Base-by-base conservation (phyloP, 2,329 filamentous ascomycete genomes). In the Thermothelomyces thermophilus region DNA sequence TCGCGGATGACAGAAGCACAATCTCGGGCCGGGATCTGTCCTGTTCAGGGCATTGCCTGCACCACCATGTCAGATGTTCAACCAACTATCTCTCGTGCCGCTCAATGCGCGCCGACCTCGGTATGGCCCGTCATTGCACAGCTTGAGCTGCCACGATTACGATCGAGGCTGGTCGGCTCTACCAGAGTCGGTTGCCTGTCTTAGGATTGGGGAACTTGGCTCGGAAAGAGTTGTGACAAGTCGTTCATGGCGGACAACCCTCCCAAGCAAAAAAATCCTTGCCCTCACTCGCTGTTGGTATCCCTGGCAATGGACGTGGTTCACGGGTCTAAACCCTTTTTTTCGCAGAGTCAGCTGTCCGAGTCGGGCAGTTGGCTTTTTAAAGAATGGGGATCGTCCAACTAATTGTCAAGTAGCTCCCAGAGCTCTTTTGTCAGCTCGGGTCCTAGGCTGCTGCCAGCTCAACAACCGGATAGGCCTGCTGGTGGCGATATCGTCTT, bases 41-140 rank as follows among this genome's bases (percentile, higher is more conserved):
- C 17, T 8, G 11, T 14, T 36, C 19, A 11, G 3, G n/a, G 34
- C 39, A 8, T 33, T n/a, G n/a, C n/a, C n/a, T n/a, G n/a, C 14
- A 4, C 16, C 11, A n/a, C 17, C 5, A 16, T 14, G 13, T 10
- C n/a, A 14, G 16, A 13, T 44, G 19, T 36, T n/a, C 13, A 35
- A n/a, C 14, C 13, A n/a, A 5, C 5, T n/a, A n/a, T 31, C 24
- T 19, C 14, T 41, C 36, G 31, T 46, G 31, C 34, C 41, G 26
- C 37, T 35, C 31, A 34, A 37, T 36, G 40, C 47, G 30, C 30
- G 34, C 44, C 35, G 17, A 35, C 33, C 7, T 35, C 44, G 48
- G 51, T 34, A 50, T 37, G 39, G 28, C 41, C 44, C 43, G 45
- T 34, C 48, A 48, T 48, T 48, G 48, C 41, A 41, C 35, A 22